Base-by-base conservation (phyloP, 371 early-diverging fungal genomes). In the Choanephora cucurbitarum region DNA sequence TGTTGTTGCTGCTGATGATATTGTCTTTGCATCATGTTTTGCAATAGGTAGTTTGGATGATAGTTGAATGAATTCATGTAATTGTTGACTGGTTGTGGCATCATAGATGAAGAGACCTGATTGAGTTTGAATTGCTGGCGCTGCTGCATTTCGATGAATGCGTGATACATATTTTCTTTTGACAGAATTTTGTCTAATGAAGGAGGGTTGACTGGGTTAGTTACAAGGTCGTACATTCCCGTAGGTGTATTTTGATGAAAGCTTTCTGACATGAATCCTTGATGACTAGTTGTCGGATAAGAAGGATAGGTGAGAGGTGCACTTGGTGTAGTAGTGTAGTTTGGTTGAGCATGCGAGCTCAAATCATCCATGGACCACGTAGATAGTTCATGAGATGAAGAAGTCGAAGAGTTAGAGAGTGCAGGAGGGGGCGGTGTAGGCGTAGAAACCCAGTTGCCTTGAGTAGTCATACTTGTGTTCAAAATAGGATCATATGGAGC, bases 401-500 rank as follows among this genome's bases (percentile, higher is more conserved):
- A 3, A 5, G 7, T 2, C 10, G 37, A 37, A 37, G 37, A 37
- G 2, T 37, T 1, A 14, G 14, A 37, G 22, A 17, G 9, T 2
- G n/a, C 44, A 21, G 44, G 44, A 37, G 37, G 37, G 10, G 37
- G 28, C 5, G 28, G 9, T 11, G n/a, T n/a, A 21, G 44, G 44
- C 2, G 37, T 9, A 11, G 37, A 44, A 40, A 4, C 39, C 22
- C 5, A 19, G 18, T 5, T 52, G 32, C 13, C 23, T 33, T 21
- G 39, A 49, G 18, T 18, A 41, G 41, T 15, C 18, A 14, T 14
- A 33, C 33, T 33, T 0, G 19, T 33, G 22, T 40, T 23, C 39
- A 58, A 47, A 15, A 52, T 22, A 6, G 58, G 58, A 18, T 58
- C 46, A 31, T 58, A 58, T 5, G 58, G 58, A 10, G 58, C 46